phyloP scores from a whole-genome alignment of 2,329 filamentous ascomycete genomes.

The Emericellopsis cladophorae region DNA sequence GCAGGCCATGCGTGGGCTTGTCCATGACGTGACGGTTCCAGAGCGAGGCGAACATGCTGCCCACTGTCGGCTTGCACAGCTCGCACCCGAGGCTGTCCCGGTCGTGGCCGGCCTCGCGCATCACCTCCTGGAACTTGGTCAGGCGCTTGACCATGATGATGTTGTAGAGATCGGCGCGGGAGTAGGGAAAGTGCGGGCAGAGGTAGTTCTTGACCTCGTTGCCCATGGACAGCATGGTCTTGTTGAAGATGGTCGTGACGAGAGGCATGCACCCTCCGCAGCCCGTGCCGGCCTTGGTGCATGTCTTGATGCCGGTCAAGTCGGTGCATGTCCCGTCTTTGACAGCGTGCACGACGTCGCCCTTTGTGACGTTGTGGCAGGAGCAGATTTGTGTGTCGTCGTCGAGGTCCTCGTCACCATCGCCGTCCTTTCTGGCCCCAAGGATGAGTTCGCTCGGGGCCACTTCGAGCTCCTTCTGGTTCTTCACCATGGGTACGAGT shows the following conservation, averaged over 20 bases:
- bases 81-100: constrained; percentile 69
- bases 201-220: constrained; percentile 79
- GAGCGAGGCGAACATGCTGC: constrained; percentile 66
- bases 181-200: constrained; percentile 74
- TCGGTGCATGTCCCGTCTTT: constrained; percentile 73
- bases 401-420: constrained; percentile 65
- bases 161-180: constrained; percentile 79
- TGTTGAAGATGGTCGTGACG: constrained; percentile 82
- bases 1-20: constrained; percentile 55
- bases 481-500: constrained; percentile 76
- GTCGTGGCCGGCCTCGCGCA: constrained; percentile 65
- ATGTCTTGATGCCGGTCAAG: constrained; percentile 72
- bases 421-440: constrained; percentile 60
- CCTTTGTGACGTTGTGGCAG: constrained; percentile 85
- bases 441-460: constrained; percentile 75
- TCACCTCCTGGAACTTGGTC: constrained; percentile 60
- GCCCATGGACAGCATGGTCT: constrained; percentile 73
- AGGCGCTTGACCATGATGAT: constrained; percentile 74
- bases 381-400: constrained; percentile 86
- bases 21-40: constrained; percentile 80
- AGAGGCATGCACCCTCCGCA: constrained; percentile 86
- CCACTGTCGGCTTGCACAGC: constrained; percentile 72
- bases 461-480: constrained; percentile 64
- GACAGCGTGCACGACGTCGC: constrained; percentile 58
- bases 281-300: constrained; percentile 83